Evolutionary conservation across 2,329 filamentous ascomycete genomes (phyloP).

Genomic region (Teratosphaeria viscida): DNA sequence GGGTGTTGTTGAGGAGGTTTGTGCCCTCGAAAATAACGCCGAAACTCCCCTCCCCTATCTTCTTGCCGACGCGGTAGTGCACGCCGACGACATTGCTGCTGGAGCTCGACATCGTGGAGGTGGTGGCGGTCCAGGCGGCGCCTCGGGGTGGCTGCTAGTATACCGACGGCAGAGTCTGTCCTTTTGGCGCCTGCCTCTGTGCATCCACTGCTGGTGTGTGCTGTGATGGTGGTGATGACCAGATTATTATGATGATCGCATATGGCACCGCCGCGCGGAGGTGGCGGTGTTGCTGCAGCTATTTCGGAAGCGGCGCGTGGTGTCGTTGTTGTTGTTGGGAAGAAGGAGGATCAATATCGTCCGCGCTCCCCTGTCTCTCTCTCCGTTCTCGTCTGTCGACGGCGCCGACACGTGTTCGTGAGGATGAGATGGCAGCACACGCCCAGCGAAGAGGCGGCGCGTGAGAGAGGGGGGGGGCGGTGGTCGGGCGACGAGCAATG

Average conservation of each 20-base stretch:
- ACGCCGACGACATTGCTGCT: conserved; percentile 93
- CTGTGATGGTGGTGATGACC: background rate
- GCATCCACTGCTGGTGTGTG: background rate
- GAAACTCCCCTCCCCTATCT: conserved; percentile 97
- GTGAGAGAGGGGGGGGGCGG: background rate
- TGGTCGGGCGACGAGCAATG: background rate
- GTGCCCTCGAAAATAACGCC: conserved; percentile 98
- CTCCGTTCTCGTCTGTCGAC: background rate
- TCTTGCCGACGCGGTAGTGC: conserved; percentile 97
- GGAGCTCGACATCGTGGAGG: conserved; percentile 59
- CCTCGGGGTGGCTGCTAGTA: background rate
- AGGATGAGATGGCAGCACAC: background rate
- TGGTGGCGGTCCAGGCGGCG: background rate
- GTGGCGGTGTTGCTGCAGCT: background rate
- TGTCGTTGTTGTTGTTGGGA: background rate
- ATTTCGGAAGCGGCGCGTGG: background rate
- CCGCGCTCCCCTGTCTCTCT: background rate
- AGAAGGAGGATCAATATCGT: background rate
- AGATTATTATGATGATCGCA: background rate
- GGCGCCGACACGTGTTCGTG: background rate
- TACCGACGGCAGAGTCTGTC: background rate
- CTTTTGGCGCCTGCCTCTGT: background rate
- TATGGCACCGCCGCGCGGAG: background rate
- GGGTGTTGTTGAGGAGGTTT: conserved; percentile 96
- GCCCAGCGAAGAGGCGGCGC: background rate